A percentile compares a stretch with the other conserved stretches of the same genome.
phyloP scores from a whole-genome alignment of 2,329 filamentous ascomycete genomes.

The Colletotrichum zoysiae region DNA sequence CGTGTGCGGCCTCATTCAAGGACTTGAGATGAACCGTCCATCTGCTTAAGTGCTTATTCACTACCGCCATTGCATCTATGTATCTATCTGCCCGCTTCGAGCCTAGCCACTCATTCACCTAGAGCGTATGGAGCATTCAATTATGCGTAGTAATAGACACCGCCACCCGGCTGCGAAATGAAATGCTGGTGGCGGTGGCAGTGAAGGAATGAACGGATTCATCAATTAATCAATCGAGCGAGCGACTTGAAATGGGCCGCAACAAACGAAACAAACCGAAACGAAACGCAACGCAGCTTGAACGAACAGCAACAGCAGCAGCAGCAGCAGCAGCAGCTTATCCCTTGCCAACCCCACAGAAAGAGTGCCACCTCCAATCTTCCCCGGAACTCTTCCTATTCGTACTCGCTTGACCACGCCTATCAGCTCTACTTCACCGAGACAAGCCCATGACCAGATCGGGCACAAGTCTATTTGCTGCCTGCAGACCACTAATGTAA shows the following conservation, averaged over 20 bases:
- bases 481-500: constrained; percentile 14
- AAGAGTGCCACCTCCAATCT: constrained; percentile 2
- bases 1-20: constrained; percentile 15
- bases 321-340: background rate
- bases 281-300: too few relatives aligned
- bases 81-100: too few relatives aligned
- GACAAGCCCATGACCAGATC: constrained; percentile 20
- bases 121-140: background rate
- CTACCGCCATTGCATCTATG: too few relatives aligned
- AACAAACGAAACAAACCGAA: background rate
- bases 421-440: constrained; percentile 26
- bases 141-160: too few relatives aligned
- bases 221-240: too few relatives aligned
- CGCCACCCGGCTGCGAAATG: background rate
- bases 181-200: constrained; percentile 38
- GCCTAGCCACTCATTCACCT: too few relatives aligned
- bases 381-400: constrained; percentile 26
- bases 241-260: background rate
- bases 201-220: background rate
- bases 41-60: background rate
- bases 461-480: constrained; percentile 4
- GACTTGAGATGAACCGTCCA: constrained; percentile 3
- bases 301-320: background rate
- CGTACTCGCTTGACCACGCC: constrained; percentile 24
- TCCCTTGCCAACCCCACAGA: constrained; percentile 3